These are phyloP conservation scores for Adansonia grandidieri DNA, from an alignment of 441 rosid genomes.

Conservation along the genomic window DNA sequence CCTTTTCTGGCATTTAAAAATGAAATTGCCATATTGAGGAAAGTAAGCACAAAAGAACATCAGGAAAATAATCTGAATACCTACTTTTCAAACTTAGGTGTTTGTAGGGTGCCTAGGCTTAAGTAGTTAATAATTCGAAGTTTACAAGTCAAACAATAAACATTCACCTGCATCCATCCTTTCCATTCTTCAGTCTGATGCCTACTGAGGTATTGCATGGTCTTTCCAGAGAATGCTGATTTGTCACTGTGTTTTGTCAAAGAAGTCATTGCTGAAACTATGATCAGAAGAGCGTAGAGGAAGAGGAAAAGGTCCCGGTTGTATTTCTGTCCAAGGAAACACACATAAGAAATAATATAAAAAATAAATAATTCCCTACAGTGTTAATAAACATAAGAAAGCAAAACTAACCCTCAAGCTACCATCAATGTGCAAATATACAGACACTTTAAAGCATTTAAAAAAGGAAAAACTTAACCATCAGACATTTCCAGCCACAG, in stretches of 20 bases:
- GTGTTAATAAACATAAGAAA: conserved; percentile 8
- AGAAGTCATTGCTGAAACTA: conserved; percentile 90
- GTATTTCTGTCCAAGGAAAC: conserved; percentile 69
- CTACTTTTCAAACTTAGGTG: not conserved
- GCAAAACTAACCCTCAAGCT: not conserved
- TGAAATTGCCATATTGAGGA: not conserved
- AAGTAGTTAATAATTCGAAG: conserved; percentile 3
- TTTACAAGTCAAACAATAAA: conserved; percentile 25
- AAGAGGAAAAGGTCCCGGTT: conserved; percentile 91
- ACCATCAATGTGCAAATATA: not conserved
- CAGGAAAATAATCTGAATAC: conserved; percentile 13
- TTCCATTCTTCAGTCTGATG: conserved; percentile 99
- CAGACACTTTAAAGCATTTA: not conserved
- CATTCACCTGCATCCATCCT: conserved; percentile 99
- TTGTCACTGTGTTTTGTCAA: conserved; percentile 81
- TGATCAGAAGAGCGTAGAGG: conserved; percentile 86
- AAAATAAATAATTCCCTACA: not conserved
- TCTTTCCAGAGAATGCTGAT: conserved; percentile 79
- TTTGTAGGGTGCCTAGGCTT: not conserved
- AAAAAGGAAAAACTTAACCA: not conserved
- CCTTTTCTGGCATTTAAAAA: not conserved
- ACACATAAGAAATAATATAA: conserved; percentile 17
- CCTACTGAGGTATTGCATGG: conserved; percentile 80
- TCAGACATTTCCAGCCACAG: not conserved
- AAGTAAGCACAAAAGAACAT: not conserved